Percentiles rank a stretch among this genome's conserved stretches.
phyloP scores from a whole-genome alignment of 169 alveolate species.

The Hepatocystis sp. region DNA sequence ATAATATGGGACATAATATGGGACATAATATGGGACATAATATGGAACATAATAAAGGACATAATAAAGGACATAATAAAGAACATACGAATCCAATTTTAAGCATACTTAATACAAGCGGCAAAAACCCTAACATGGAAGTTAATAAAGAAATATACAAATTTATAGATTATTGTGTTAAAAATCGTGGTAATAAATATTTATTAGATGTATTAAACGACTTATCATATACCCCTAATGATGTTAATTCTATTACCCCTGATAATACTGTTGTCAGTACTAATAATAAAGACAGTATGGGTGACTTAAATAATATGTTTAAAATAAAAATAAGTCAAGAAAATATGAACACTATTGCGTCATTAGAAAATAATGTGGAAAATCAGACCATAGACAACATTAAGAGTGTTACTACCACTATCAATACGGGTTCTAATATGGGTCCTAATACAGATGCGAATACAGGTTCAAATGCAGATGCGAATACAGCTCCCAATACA shows the following conservation, averaged over 20 bases:
- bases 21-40: too few species aligned
- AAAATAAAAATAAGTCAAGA: conserved; percentile 43
- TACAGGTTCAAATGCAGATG: too few species aligned
- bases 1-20: too few species aligned
- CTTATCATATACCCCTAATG: too few species aligned
- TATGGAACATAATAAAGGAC: too few species aligned
- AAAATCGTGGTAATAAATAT: conserved; percentile 54
- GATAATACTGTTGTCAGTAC: too few species aligned
- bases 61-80: background rate
- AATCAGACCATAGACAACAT: too few species aligned
- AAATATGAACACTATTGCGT: conserved; percentile 22
- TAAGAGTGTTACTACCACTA: too few species aligned
- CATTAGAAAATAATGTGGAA: conserved; percentile 19
- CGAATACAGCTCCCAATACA: too few species aligned
- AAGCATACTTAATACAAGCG: conserved; percentile 5
- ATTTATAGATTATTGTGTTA: conserved; percentile 72
- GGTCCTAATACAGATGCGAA: too few species aligned
- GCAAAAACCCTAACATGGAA: conserved; percentile 15
- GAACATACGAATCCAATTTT: background rate
- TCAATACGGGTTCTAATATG: too few species aligned
- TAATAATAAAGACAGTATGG: conserved; percentile 23
- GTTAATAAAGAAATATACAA: conserved; percentile 63
- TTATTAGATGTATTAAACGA: conserved; percentile 31
- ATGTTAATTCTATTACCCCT: too few species aligned
- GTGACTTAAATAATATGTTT: conserved; percentile 45